phyloP scores from a whole-genome alignment of 1,139 yeast genomes.

The Suhomyces atakaporum region DNA sequence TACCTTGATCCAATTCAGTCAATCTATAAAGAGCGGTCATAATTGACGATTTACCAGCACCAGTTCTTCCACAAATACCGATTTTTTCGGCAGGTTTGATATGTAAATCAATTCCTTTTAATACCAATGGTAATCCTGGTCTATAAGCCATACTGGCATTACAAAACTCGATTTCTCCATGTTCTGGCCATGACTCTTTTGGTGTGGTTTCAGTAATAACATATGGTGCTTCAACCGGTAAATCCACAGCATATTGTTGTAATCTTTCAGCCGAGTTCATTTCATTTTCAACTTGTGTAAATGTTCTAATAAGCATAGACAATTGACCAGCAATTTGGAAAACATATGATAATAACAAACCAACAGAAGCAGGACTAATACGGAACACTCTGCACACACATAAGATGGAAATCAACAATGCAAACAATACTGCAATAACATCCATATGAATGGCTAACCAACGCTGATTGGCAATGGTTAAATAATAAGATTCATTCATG shows the following conservation, averaged over 20 bases:
- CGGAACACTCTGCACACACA: constrained; percentile 66
- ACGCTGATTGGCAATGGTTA: constrained; percentile 71
- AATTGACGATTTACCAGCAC: constrained; percentile 76
- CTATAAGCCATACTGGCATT: constrained; percentile 69
- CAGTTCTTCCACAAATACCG: constrained; percentile 80
- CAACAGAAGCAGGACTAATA: constrained; percentile 66
- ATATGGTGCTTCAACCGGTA: constrained; percentile 46
- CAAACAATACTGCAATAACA: constrained; percentile 36
- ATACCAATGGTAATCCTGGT: constrained; percentile 71
- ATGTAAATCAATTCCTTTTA: constrained; percentile 52
- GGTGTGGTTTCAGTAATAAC: constrained; percentile 53
- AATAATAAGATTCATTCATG: constrained; percentile 71
- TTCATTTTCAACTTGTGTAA: constrained; percentile 75
- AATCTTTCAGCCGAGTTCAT: constrained; percentile 87
- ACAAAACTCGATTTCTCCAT: constrained; percentile 56
- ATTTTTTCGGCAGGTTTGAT: constrained; percentile 60
- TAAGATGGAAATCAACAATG: constrained; percentile 54
- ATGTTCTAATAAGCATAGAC: constrained; percentile 50
- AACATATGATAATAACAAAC: constrained; percentile 66
- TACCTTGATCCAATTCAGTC: constrained; percentile 56
- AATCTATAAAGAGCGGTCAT: constrained; percentile 67
- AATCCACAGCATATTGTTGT: constrained; percentile 59
- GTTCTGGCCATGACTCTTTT: constrained; percentile 42
- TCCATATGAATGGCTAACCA: constrained; percentile 75
- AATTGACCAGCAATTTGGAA: constrained; percentile 51